Evolutionary conservation across 441 rosid genomes (phyloP).

Genomic region (Kokia cookei): DNA sequence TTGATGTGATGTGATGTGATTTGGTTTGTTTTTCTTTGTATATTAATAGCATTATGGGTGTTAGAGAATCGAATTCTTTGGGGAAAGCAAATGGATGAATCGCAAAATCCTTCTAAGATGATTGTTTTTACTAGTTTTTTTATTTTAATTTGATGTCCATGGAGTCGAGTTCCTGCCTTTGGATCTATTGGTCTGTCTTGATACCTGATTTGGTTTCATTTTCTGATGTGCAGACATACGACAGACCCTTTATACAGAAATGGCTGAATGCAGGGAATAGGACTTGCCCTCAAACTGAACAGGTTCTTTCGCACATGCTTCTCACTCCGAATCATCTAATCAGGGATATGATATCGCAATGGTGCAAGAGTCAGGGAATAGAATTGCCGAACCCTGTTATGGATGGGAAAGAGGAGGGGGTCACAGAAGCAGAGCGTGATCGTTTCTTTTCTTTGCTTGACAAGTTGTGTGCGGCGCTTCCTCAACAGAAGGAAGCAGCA

Average conservation of each 20-base stretch:
- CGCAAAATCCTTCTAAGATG: neutral
- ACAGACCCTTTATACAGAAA: conserved; percentile 70
- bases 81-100: neutral
- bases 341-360: conserved; percentile 70
- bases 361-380: conserved; percentile 63
- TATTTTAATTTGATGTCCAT: neutral
- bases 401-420: conserved; percentile 41
- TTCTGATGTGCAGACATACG: conserved; percentile 68
- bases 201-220: conserved; percentile 12
- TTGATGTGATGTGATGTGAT: neutral
- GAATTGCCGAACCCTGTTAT: conserved; percentile 34
- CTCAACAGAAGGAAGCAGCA: conserved; percentile 74
- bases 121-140: neutral
- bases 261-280: conserved; percentile 83
- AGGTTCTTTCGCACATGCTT: conserved; percentile 66
- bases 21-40: neutral
- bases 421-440: conserved; percentile 54
- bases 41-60: too few relatives aligned
- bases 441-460: conserved; percentile 56
- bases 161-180: neutral
- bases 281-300: conserved; percentile 80
- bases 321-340: conserved; percentile 71
- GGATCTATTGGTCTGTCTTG: neutral
- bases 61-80: neutral
- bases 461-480: conserved; percentile 42